Evolutionary conservation across 257 asterid species (phyloP), one percentile per base, ranked within the genome.

Genomic region (Salvia rosmarinus): DNA sequence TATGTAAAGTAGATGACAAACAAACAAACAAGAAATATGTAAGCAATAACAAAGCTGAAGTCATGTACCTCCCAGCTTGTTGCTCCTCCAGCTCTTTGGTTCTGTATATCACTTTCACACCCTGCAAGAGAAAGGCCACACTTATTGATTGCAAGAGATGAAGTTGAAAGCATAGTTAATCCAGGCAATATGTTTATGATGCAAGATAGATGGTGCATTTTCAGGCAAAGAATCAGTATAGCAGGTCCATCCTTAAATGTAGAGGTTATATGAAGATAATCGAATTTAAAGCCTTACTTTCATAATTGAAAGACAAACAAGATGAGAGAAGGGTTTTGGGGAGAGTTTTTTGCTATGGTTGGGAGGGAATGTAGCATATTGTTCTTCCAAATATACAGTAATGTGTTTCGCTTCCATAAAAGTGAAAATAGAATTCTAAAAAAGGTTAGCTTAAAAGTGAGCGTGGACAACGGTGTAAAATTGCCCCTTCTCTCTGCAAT

Each of bases 51-150:
- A 67, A 14, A 62, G 80, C 72, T 56, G 43, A 77, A 67, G 49
- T 44, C 21, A 65, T 55, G 30, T 75, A 92, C 98, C 98, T 92
- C 82, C 76, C 89, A 68, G 98, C 96, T 79, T 92, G 98, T 77
- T 86, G 90, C 83, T 89, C 96, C 85, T 92, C 98, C 42, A 92
- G 96, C 79, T 92, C 95, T 82, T 84, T 89, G 75, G 96, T 92
- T 86, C 98, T 86, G 87, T 89, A 89, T 58, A 92, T 81, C 77
- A 92, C 89, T 88, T 85, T 88, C 75, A 92, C 98, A 42, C 96
- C 96, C 98, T 92, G 90, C 74, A 82, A 65, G 67, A 68, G 47
- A 67, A 55, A 55, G 57, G 44, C 43, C 58, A 75, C 9, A 73
- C 52, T 70, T 32, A 64, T 28, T 75, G 67, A 60, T 43, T 43